Evolutionary conservation across 192 early-diverging fungal species (phyloP), one percentile per base, ranked within the genome.

Genomic region (Mortierella claussenii): DNA sequence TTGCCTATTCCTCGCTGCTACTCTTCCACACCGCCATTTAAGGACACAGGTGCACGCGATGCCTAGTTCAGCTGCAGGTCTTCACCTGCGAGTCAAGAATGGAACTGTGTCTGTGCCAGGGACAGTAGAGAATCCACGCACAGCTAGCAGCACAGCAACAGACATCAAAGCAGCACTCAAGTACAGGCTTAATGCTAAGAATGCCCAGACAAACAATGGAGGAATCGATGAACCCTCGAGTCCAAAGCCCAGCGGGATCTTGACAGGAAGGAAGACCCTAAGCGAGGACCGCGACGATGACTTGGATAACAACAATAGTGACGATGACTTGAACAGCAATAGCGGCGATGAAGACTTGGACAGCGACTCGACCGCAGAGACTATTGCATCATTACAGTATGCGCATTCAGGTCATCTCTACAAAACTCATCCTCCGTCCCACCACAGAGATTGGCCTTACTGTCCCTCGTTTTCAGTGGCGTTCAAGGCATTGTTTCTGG

Each of bases 381-480:
- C 50, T 6, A 53, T 8, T 21, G 4, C 18, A 2, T 23, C 30
- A 31, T 4, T 53, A 32, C 26, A 53, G 50, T 53, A 53, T 32
- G 46, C n/a, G 46, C 5, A n/a, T n/a, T n/a, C n/a, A 40, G 37
- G 7, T 40, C 13, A 10, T 40, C 13, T 40, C 13, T 40, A 40
- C 13, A 10, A 40, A 40, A 40, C 37, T 40, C 37, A 40, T 40
- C 13, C 13, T 40, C 7, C 27, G 44, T 10, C 40, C 5, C 21
- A n/a, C 50, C 31, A 34, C 32, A 49, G 58, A 7, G 21, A 46
- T 37, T 59, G 51, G 9, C 82, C 80, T 10, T 87, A 81, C 47
- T 78, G 80, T 20, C 83, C 85, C 4, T 85, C 85, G 11, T 84
- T 71, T 40, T 82, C 75, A 2, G 58, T 84, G 23, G 88, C 86